These are phyloP conservation scores for Coffea eugenioides DNA, from an alignment of 257 asterid genomes.

Conservation along the genomic window DNA sequence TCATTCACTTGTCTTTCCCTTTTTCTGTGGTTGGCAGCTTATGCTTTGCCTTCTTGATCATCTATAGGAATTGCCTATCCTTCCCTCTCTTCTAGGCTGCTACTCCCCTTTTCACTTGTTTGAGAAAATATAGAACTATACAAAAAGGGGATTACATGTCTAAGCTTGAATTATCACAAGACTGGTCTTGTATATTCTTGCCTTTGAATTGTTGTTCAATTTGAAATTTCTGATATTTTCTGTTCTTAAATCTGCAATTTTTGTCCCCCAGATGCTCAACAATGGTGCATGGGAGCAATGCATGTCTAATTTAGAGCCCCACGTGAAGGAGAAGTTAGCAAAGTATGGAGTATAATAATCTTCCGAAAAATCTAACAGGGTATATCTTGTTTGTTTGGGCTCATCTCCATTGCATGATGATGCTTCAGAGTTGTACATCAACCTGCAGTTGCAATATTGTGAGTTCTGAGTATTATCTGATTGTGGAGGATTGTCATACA, in stretches of 20 bases:
- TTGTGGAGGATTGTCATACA: slow-evolving; percentile 18
- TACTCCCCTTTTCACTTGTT: background rate
- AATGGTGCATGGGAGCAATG: slow-evolving; percentile 89
- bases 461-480: slow-evolving; percentile 14
- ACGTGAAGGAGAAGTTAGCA: slow-evolving; percentile 60
- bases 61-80: background rate
- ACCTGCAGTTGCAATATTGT: slow-evolving; percentile 12
- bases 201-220: background rate
- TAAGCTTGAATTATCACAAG: background rate
- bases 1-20: background rate
- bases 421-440: slow-evolving; percentile 18
- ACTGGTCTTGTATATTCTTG: background rate
- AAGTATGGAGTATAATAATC: slow-evolving; percentile 49
- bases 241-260: slow-evolving; percentile 7
- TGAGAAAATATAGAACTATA: background rate
- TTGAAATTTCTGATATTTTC: background rate
- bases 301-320: slow-evolving; percentile 79
- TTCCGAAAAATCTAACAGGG: background rate
- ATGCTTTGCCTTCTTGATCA: background rate
- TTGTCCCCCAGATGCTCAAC: slow-evolving; percentile 68
- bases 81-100: background rate
- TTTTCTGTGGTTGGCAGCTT: background rate
- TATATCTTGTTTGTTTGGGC: slow-evolving; percentile 15
- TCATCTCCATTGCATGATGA: slow-evolving; percentile 13
- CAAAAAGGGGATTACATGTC: background rate